These are phyloP conservation scores for Capsella bursapastoris DNA, from an alignment of 345 rosid species.

Conservation along the genomic window DNA sequence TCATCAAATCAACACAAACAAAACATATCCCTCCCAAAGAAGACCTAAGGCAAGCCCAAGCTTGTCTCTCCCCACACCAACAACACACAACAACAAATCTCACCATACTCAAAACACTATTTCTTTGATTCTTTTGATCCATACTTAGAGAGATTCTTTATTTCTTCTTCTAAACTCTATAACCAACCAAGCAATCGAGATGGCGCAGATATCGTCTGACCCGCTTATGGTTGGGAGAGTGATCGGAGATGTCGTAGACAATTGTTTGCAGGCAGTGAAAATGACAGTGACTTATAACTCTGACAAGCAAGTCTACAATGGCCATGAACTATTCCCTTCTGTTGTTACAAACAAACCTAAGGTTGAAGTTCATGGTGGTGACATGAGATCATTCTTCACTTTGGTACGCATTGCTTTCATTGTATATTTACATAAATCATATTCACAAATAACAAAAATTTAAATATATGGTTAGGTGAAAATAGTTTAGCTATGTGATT, in stretches of 20 bases:
- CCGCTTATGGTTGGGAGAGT: conserved; percentile 91
- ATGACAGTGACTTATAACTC: conserved; percentile 71
- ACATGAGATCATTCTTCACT: conserved; percentile 94
- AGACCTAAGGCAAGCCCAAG: conserved; percentile 31
- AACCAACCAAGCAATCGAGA: conserved; percentile 27
- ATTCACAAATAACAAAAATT: neutral
- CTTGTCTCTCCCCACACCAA: conserved; percentile 39
- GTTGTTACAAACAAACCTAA: conserved; percentile 69
- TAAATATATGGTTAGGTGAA: neutral
- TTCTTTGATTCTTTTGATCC: neutral
- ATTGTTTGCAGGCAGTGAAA: conserved; percentile 60
- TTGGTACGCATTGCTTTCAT: conserved; percentile 55
- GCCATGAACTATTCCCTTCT: conserved; percentile 90
- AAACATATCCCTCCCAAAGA: conserved; percentile 18
- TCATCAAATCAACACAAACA: conserved; percentile 37
- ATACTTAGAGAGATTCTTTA: neutral
- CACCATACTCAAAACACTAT: conserved; percentile 8
- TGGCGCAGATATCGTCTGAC: conserved; percentile 63
- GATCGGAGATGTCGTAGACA: conserved; percentile 85
- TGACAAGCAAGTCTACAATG: conserved; percentile 82
- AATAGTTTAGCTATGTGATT: neutral
- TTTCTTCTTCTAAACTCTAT: conserved; percentile 13
- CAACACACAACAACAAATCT: conserved; percentile 25
- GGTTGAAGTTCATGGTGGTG: conserved; percentile 88
- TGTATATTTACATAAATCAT: neutral